These are phyloP conservation scores for Cordyceps tenuipes DNA, from an alignment of 2,329 filamentous ascomycete species.

Conservation along the genomic window DNA sequence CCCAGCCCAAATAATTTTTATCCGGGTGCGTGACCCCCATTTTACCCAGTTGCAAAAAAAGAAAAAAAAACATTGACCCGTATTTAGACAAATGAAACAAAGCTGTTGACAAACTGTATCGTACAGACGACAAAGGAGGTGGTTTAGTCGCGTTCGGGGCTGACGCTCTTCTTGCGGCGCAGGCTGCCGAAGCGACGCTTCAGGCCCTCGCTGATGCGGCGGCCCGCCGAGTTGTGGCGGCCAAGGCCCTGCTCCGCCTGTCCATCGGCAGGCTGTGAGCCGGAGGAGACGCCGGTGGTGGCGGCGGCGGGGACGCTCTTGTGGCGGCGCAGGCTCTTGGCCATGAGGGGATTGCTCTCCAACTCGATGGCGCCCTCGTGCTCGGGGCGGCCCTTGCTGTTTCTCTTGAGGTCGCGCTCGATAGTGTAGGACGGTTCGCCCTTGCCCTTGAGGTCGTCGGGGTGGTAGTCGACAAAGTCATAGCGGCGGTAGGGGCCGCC, in stretches of 20 bases:
- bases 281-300: conserved; percentile 20
- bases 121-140: neutral
- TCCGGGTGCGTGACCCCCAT: neutral
- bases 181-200: conserved; percentile 47
- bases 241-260: conserved; percentile 17
- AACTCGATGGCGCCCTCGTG: conserved; percentile 39
- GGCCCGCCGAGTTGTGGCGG: conserved; percentile 35
- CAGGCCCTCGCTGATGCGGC: conserved; percentile 40
- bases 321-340: conserved; percentile 27
- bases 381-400: conserved; percentile 35
- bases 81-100: neutral
- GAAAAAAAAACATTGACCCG: neutral
- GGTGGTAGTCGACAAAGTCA: conserved; percentile 60
- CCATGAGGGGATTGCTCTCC: conserved; percentile 24
- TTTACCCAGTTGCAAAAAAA: neutral
- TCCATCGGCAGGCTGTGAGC: conserved; percentile 15
- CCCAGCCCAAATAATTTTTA: neutral
- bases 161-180: conserved; percentile 31
- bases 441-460: conserved; percentile 74
- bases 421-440: conserved; percentile 67
- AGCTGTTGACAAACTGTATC: neutral
- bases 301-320: conserved; percentile 35
- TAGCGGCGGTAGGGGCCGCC: conserved; percentile 75
- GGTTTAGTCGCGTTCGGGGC: conserved; percentile 10
- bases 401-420: conserved; percentile 58